Percentiles rank a stretch among this genome's conserved stretches.
phyloP scores from a whole-genome alignment of 2,329 filamentous ascomycete species.

The Tolypocladium ophioglossoides region DNA sequence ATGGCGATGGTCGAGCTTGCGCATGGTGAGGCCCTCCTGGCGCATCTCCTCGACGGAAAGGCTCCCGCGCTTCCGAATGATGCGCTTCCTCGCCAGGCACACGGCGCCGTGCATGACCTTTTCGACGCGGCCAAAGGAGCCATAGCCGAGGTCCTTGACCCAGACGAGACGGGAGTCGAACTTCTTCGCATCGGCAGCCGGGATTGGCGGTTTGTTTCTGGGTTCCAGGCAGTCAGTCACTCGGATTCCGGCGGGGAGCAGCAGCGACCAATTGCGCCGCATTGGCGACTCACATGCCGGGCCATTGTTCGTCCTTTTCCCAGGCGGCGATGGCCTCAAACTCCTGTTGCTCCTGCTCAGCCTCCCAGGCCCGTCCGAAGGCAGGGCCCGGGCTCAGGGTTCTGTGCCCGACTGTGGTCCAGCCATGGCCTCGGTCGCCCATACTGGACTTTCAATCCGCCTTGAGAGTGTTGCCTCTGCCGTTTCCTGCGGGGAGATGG shows the following conservation, averaged over 20 bases:
- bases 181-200: conserved; percentile 19
- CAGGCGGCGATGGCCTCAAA: conserved; percentile 18
- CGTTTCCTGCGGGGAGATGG: neutral
- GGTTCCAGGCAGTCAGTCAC: neutral
- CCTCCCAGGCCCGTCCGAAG: conserved; percentile 13
- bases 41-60: conserved; percentile 29
- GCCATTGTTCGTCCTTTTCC: conserved; percentile 22
- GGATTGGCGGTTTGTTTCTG: conserved; percentile 20
- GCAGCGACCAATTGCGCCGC: neutral
- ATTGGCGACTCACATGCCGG: conserved; percentile 17
- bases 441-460: conserved; percentile 7
- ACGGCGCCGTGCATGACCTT: conserved; percentile 29
- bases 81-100: conserved; percentile 33
- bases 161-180: conserved; percentile 21
- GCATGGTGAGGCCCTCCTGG: conserved; percentile 36
- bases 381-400: conserved; percentile 9
- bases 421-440: conserved; percentile 19
- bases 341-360: conserved; percentile 19
- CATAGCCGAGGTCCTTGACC: conserved; percentile 28
- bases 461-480: neutral
- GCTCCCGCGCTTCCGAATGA: conserved; percentile 20
- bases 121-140: conserved; percentile 33
- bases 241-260: neutral
- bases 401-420: conserved; percentile 21
- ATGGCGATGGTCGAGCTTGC: conserved; percentile 34